Percentiles rank a stretch among this genome's conserved stretches.
Evolutionary conservation across 164 flowering plant genomes (phyloP).

Genomic region (Sextonia rubra): DNA sequence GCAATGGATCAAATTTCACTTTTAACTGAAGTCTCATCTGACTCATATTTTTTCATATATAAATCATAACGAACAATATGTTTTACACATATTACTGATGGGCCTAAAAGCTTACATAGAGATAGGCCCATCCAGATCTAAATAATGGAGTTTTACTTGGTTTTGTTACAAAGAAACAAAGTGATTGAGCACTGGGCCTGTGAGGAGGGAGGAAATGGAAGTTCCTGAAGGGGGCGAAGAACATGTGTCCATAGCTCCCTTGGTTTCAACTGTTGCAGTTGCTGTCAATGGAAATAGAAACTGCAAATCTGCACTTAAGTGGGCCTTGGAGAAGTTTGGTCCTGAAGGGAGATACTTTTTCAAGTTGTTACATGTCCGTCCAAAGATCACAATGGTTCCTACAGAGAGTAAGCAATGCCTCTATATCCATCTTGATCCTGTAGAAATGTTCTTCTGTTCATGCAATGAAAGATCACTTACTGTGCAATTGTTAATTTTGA

Average conservation of each 20-base stretch:
- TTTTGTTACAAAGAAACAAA: neutral
- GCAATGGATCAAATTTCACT: too few relatives aligned
- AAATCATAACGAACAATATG: too few relatives aligned
- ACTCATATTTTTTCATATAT: too few relatives aligned
- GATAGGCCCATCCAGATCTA: too few relatives aligned
- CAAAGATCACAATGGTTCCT: constrained; percentile 42
- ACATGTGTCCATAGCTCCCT: constrained; percentile 13
- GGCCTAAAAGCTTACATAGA: too few relatives aligned
- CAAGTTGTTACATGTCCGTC: constrained; percentile 68
- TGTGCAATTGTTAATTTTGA: neutral
- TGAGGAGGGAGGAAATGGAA: constrained; percentile 26
- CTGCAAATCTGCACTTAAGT: constrained; percentile 51
- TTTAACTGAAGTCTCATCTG: too few relatives aligned
- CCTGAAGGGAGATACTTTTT: constrained; percentile 46
- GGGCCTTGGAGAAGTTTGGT: constrained; percentile 79
- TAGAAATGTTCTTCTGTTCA: neutral
- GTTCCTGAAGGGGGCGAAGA: constrained; percentile 23
- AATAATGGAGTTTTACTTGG: neutral
- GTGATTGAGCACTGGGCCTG: neutral
- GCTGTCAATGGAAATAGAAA: constrained; percentile 58
- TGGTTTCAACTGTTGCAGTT: constrained; percentile 37
- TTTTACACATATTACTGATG: too few relatives aligned
- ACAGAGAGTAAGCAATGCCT: constrained; percentile 49
- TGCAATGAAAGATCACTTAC: neutral
- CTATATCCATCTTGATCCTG: neutral